A percentile compares a stretch with the other conserved stretches of the same genome.
Evolutionary conservation across 2,329 filamentous ascomycete genomes (phyloP).

Genomic region (Clarireedia hainanense): DNA sequence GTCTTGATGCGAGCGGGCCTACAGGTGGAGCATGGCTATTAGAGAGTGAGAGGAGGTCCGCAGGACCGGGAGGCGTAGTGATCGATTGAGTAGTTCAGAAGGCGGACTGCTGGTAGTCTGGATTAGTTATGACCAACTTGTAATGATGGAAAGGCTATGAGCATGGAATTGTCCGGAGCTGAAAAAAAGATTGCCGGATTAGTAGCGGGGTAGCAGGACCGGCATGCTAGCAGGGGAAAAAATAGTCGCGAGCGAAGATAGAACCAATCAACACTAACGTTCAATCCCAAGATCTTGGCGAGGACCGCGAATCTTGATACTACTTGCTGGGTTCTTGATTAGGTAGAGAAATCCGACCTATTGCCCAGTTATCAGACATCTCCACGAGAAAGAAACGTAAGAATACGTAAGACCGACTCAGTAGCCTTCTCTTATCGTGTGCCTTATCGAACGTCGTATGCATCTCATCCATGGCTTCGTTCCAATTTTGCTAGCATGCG

Average conservation of each 20-base stretch:
- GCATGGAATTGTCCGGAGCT: not conserved
- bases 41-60: constrained; percentile 43
- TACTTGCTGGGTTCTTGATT: too few relatives aligned
- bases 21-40: constrained; percentile 59
- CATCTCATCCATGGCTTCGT: not conserved
- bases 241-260: not conserved
- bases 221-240: not conserved
- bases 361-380: too few relatives aligned
- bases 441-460: not conserved
- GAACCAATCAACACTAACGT: not conserved
- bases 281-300: not conserved
- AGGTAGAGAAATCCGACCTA: too few relatives aligned
- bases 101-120: not conserved
- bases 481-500: not conserved
- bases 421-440: not conserved
- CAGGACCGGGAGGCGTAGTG: constrained; percentile 10
- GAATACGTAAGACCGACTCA: not conserved
- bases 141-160: too few relatives aligned
- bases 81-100: constrained; percentile 6
- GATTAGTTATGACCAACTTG: too few relatives aligned
- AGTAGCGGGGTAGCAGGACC: too few relatives aligned
- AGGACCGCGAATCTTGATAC: too few relatives aligned
- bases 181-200: not conserved
- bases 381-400: too few relatives aligned
- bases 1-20: constrained; percentile 58